Percentiles rank a stretch among this genome's conserved stretches.
Evolutionary conservation across 164 flowering plant genomes (phyloP).

Genomic region (Kingdonia uniflora): DNA sequence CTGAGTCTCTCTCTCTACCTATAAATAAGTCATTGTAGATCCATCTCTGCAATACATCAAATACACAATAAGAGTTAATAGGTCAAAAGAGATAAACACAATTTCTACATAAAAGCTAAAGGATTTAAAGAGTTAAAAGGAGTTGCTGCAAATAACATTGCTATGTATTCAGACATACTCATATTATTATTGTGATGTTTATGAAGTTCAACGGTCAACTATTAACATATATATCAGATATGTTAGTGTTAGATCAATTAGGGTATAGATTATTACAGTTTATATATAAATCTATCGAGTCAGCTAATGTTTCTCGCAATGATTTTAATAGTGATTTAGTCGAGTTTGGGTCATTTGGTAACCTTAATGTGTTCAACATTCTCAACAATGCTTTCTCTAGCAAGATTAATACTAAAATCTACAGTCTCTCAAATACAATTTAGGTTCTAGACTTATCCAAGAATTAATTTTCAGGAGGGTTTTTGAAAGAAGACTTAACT

Average conservation of each 20-base stretch:
- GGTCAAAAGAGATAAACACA: too few relatives aligned
- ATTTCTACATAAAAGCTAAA: slow-evolving; percentile 28
- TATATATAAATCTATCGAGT: slow-evolving; percentile 24
- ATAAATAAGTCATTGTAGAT: too few relatives aligned
- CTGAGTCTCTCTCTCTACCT: too few relatives aligned
- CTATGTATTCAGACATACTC: slow-evolving; percentile 36
- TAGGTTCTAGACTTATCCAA: slow-evolving; percentile 49
- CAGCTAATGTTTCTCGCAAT: slow-evolving; percentile 57
- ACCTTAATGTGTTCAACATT: slow-evolving; percentile 40
- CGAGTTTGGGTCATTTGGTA: slow-evolving; percentile 26
- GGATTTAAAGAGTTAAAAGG: slow-evolving; percentile 48
- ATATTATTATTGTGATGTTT: slow-evolving; percentile 25
- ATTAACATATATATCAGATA: too few relatives aligned
- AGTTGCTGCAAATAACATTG: slow-evolving; percentile 64
- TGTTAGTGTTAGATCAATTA: too few relatives aligned
- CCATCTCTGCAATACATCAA: too few relatives aligned
- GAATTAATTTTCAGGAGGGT: slow-evolving; percentile 44
- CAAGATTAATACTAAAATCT: slow-evolving; percentile 23
- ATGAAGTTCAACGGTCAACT: too few relatives aligned
- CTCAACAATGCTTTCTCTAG: slow-evolving; percentile 68
- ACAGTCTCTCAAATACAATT: slow-evolving; percentile 32
- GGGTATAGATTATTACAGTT: too few relatives aligned
- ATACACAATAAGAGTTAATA: too few relatives aligned
- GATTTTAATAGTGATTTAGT: slow-evolving; percentile 35
- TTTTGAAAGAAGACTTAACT: slow-evolving; percentile 29